A percentile compares a stretch with the other conserved stretches of the same genome.
phyloP scores from a whole-genome alignment of 345 rosid genomes.

The Pistacia atlantica region DNA sequence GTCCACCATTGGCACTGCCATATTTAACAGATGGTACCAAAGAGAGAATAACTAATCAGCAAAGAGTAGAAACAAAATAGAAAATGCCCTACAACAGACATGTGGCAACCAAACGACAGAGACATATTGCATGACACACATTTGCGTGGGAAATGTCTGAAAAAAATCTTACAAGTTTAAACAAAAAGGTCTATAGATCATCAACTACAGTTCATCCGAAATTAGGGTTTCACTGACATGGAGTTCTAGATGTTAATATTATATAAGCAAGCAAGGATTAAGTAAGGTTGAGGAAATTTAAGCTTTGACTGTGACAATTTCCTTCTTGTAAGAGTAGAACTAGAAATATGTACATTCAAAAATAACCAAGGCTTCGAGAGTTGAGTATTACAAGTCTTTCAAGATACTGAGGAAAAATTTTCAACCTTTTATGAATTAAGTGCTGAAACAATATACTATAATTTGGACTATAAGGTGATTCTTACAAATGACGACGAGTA shows the following conservation, averaged over 20 bases:
- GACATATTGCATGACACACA: not conserved
- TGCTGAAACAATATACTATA: not conserved
- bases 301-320: no score
- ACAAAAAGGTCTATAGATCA: not conserved
- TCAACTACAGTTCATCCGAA: not conserved
- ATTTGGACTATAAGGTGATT: not conserved
- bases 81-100: constrained; percentile 6
- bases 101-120: not conserved
- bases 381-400: not conserved
- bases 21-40: constrained; percentile 14
- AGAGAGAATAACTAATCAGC: constrained; percentile 18
- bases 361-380: not conserved
- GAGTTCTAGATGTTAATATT: not conserved
- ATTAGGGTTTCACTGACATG: not conserved
- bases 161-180: not conserved
- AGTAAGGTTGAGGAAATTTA: no score
- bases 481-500: constrained; percentile 61
- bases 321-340: not conserved
- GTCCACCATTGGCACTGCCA: constrained; percentile 53
- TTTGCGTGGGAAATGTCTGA: not conserved
- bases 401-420: not conserved
- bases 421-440: not conserved
- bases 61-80: constrained; percentile 13
- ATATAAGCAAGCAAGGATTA: not conserved
- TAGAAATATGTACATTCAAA: not conserved